These are phyloP conservation scores for Tuber brumale DNA, from an alignment of 495 filamentous ascomycete genomes.

Conservation along the genomic window DNA sequence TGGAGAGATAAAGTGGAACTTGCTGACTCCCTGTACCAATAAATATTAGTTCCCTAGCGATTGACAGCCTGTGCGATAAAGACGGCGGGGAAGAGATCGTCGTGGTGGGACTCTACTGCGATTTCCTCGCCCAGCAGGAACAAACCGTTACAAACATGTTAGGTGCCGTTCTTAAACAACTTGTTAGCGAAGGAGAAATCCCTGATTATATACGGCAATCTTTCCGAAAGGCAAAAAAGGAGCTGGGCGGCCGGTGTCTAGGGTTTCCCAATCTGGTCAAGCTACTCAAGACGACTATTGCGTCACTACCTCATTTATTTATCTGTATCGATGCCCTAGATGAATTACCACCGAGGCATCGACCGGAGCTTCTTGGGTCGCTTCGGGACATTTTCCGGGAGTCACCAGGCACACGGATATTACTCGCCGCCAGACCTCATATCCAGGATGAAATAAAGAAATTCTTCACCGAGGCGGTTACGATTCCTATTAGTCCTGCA, in stretches of 20 bases:
- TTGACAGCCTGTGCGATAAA: background rate
- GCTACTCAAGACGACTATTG: background rate
- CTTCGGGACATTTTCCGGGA: background rate
- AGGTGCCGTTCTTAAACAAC: background rate
- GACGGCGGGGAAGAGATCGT: background rate
- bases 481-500: background rate
- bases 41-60: background rate
- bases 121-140: background rate
- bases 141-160: background rate
- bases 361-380: background rate
- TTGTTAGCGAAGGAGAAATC: background rate
- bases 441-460: background rate
- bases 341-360: background rate
- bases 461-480: background rate
- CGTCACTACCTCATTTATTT: background rate
- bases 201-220: background rate
- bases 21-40: no score
- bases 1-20: no score
- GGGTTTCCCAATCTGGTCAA: background rate
- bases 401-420: background rate
- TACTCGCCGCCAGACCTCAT: background rate
- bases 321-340: background rate
- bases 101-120: background rate
- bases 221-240: background rate
- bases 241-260: background rate